Evolutionary conservation across 1,284 basidiomycete species (phyloP).

Genomic region (Ustilago hordei): DNA sequence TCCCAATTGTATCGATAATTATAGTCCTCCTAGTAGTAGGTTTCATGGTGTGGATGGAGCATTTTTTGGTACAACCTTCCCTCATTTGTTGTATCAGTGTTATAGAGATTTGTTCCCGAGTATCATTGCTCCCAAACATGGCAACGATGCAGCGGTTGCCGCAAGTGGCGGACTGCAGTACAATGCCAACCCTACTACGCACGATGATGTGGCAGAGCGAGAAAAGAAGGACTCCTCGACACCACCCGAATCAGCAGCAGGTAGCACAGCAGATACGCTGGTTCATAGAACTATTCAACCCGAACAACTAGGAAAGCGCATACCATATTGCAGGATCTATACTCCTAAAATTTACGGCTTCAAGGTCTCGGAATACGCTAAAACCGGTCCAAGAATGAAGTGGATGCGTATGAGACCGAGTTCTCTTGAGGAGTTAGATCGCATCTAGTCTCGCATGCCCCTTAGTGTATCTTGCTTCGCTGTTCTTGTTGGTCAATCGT

Average conservation of each 20-base stretch:
- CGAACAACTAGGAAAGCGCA: constrained; percentile 54
- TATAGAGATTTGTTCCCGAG: constrained; percentile 75
- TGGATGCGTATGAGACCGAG: constrained; percentile 91
- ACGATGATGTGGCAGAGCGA: too few species aligned
- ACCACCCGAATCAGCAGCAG: constrained; percentile 70
- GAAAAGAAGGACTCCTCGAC: background rate
- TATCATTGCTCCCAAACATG: constrained; percentile 56
- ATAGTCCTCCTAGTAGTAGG: constrained; percentile 91
- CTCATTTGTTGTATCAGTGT: constrained; percentile 96
- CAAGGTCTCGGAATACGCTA: constrained; percentile 74
- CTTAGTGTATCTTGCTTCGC: background rate
- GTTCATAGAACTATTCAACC: constrained; percentile 44
- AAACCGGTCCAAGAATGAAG: constrained; percentile 94
- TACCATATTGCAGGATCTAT: constrained; percentile 76
- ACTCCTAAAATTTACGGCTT: constrained; percentile 90
- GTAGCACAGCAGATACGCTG: background rate
- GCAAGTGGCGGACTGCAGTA: background rate
- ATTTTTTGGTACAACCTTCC: constrained; percentile 98
- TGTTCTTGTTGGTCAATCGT: background rate
- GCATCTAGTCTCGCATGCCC: constrained; percentile 6
- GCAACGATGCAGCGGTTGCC: background rate
- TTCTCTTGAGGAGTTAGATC: constrained; percentile 80
- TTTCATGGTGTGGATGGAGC: constrained; percentile 99
- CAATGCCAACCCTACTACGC: background rate
- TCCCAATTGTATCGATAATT: constrained; percentile 98